A percentile compares a stretch with the other conserved stretches of the same genome.
These are phyloP conservation scores for Poterioochromonas sp. DNA, from an alignment of 352 stramenopile species.

Conservation along the genomic window DNA sequence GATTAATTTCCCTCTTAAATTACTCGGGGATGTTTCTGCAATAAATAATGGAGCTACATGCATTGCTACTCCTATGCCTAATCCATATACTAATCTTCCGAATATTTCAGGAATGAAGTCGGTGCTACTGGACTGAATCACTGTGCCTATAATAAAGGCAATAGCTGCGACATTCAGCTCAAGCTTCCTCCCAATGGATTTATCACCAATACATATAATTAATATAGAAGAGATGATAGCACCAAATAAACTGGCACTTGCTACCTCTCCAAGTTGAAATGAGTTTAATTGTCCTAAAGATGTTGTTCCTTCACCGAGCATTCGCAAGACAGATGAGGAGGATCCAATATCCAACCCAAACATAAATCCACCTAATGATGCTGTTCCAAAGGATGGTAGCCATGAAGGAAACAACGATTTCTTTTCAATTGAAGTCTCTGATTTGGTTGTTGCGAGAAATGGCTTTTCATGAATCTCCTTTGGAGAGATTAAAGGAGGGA, in stretches of 20 bases:
- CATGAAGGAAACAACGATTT: background rate
- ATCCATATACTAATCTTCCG: conserved; percentile 43
- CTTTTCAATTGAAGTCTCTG: background rate
- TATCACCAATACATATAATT: conserved; percentile 38
- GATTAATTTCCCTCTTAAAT: conserved; percentile 51
- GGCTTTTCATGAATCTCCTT: background rate
- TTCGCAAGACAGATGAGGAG: background rate
- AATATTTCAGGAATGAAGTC: conserved; percentile 40
- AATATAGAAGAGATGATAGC: conserved; percentile 45
- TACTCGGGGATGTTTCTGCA: conserved; percentile 53
- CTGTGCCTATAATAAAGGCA: conserved; percentile 51
- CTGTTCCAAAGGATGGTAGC: background rate
- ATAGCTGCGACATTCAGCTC: conserved; percentile 51
- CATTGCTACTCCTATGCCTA: conserved; percentile 56
- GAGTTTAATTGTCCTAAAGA: background rate
- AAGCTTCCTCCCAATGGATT: conserved; percentile 46
- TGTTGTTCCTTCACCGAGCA: background rate
- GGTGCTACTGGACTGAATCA: conserved; percentile 40
- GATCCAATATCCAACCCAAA: conserved; percentile 23
- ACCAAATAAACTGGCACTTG: conserved; percentile 35
- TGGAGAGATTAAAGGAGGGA: background rate
- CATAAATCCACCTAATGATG: background rate
- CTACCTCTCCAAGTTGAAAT: conserved; percentile 38
- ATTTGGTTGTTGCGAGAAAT: background rate
- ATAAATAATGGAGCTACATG: conserved; percentile 56